These are phyloP conservation scores for Endoconidiophora laricicola DNA, from an alignment of 2,329 filamentous ascomycete species.

Conservation along the genomic window DNA sequence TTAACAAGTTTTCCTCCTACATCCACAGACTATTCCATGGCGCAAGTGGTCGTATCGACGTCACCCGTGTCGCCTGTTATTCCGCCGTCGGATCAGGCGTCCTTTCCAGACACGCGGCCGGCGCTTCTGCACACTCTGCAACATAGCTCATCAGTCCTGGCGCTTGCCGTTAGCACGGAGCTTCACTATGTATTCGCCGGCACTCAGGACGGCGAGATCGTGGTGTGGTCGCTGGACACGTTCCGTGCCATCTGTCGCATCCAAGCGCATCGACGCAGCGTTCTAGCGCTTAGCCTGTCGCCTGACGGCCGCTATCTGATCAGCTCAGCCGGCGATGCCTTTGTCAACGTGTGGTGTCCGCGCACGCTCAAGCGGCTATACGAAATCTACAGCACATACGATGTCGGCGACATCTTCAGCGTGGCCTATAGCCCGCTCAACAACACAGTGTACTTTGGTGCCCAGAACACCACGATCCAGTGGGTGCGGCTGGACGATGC, in stretches of 20 bases:
- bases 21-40: background rate
- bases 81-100: background rate
- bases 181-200: slow-evolving; percentile 76
- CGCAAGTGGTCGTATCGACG: background rate
- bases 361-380: slow-evolving; percentile 59
- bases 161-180: slow-evolving; percentile 62
- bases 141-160: slow-evolving; percentile 65
- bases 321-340: slow-evolving; percentile 82
- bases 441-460: slow-evolving; percentile 76
- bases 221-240: slow-evolving; percentile 77
- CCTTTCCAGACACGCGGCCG: slow-evolving; percentile 3
- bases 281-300: slow-evolving; percentile 71
- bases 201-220: slow-evolving; percentile 82
- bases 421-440: slow-evolving; percentile 70
- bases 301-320: slow-evolving; percentile 62
- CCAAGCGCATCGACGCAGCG: slow-evolving; percentile 79
- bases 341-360: slow-evolving; percentile 88
- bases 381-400: slow-evolving; percentile 84
- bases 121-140: slow-evolving; percentile 55
- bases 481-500: slow-evolving; percentile 67
- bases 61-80: background rate
- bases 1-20: background rate
- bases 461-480: slow-evolving; percentile 88
- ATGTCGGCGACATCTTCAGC: slow-evolving; percentile 90
- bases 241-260: slow-evolving; percentile 67